Base-by-base conservation (phyloP, 192 early-diverging fungal genomes). In the Rhizophagus prolifer region DNA sequence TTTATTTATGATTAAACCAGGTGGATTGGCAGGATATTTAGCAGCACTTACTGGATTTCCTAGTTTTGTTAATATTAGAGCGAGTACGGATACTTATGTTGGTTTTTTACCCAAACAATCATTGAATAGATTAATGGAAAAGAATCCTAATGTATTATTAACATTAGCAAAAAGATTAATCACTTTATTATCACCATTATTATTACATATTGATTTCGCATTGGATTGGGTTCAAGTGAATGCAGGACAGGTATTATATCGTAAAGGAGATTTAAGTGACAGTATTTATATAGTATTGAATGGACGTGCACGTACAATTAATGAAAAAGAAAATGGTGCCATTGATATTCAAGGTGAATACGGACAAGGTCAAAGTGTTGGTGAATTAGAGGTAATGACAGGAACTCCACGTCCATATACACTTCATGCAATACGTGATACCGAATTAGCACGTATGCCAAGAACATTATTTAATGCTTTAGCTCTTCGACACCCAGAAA, bases 361-460 rank as follows among this genome's bases (percentile, higher is more conserved):
- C 76, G 96, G 97, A 50, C 96, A 96, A 74, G 95, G 95, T 38
- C 95, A 99, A 71, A 95, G 93, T 31, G 91, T 99, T 1, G 98
- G 98, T 62, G 98, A 99, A 81, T 84, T 96, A 25, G 96, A 96
- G 77, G 92, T 98, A 13, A 82, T 99, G 50, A 92, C 88, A 79
- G 87, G 83, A 34, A 83, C 86, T 14, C 88, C 89, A 3, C 90
- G 93, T 60, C 88, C 88, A 23, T 92, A 91, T 25, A 99, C 95
- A 7, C 85, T 98, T 30, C 97, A 99, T 77, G 98, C 98, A 2
- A 99, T 99, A 76, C 92, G 98, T 58, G 98, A 98, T 80, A 92
- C 95, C 0, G 97, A 99, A 83, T 88, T 98, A 28, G 95, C 95
- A 25, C 89, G 97, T 14, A 93, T 99, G 85, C 98, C 98, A 7